A percentile compares a stretch with the other conserved stretches of the same genome.
These are phyloP conservation scores for Phytophthora foliorum DNA, from an alignment of 352 stramenopile genomes.

Conservation along the genomic window DNA sequence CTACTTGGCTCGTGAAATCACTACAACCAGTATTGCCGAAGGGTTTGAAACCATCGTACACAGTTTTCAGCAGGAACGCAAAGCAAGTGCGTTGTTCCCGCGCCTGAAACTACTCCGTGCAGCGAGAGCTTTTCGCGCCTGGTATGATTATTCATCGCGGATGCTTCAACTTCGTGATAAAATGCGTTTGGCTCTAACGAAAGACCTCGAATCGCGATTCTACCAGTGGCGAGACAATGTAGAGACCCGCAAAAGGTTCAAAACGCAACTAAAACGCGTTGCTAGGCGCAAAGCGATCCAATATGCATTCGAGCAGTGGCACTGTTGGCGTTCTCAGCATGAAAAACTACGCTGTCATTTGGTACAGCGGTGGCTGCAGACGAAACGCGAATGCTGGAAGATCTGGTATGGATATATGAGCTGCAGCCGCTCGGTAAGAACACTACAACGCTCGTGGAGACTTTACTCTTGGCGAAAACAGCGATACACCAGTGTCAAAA, in stretches of 20 bases:
- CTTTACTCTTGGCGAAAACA: slow-evolving; percentile 5
- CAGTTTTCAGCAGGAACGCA: slow-evolving; percentile 22
- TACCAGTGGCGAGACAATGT: slow-evolving; percentile 19
- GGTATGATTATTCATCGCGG: slow-evolving; percentile 11
- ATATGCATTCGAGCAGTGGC: slow-evolving; percentile 21
- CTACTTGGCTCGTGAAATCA: slow-evolving; percentile 15
- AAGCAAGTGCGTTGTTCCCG: slow-evolving; percentile 20
- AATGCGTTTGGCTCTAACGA: slow-evolving; percentile 17
- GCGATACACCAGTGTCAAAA: neutral
- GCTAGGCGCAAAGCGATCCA: slow-evolving; percentile 18
- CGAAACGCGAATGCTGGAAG: slow-evolving; percentile 11
- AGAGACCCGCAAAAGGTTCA: slow-evolving; percentile 5
- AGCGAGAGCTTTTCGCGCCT: slow-evolving; percentile 10
- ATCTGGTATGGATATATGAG: slow-evolving; percentile 12
- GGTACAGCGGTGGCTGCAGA: slow-evolving; percentile 8
- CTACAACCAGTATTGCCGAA: neutral
- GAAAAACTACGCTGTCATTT: slow-evolving; percentile 26
- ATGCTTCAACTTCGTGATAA: slow-evolving; percentile 18
- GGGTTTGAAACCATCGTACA: slow-evolving; percentile 5
- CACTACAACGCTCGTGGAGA: slow-evolving; percentile 21
- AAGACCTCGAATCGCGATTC: slow-evolving; percentile 16
- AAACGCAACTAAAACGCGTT: slow-evolving; percentile 19
- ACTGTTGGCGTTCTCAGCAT: slow-evolving; percentile 18
- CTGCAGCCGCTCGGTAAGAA: slow-evolving; percentile 9
- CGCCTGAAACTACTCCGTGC: slow-evolving; percentile 13